phyloP scores from a whole-genome alignment of 164 flowering plant genomes.

The Chloranthus sessilifolius region DNA sequence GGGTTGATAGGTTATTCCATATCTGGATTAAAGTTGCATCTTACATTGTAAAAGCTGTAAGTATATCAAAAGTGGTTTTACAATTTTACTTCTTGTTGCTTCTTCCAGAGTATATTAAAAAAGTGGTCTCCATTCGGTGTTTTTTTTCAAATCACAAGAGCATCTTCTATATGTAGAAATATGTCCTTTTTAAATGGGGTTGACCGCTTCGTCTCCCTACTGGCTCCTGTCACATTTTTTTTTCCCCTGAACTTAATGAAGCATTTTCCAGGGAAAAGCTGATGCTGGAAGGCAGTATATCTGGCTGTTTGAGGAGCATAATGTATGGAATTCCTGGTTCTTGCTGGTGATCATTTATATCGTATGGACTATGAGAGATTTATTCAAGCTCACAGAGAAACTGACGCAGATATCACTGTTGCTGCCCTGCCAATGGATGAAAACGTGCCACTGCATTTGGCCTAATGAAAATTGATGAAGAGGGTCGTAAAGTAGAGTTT shows the following conservation, averaged over 20 bases:
- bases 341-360: conserved; percentile 96
- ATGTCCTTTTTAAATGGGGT: too few species aligned
- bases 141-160: too few species aligned
- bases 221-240: neutral
- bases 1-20: too few species aligned
- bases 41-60: too few species aligned
- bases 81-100: too few species aligned
- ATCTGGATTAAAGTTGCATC: too few species aligned
- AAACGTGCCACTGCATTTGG: conserved; percentile 84
- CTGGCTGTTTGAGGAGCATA: conserved; percentile 97
- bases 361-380: conserved; percentile 95
- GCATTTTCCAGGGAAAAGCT: conserved; percentile 72
- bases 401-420: conserved; percentile 95
- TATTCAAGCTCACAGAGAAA: conserved; percentile 92
- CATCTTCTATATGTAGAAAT: too few species aligned
- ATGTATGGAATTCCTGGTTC: conserved; percentile 71
- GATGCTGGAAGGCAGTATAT: conserved; percentile 96
- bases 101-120: too few species aligned
- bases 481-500: conserved; percentile 81
- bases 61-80: too few species aligned
- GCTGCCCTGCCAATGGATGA: conserved; percentile 94
- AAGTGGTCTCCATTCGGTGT: too few species aligned
- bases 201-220: too few species aligned
- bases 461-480: conserved; percentile 87
- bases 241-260: conserved; percentile 4